Base-by-base conservation (phyloP, 73 alveolate genomes). In the Breviolum minutum region DNA sequence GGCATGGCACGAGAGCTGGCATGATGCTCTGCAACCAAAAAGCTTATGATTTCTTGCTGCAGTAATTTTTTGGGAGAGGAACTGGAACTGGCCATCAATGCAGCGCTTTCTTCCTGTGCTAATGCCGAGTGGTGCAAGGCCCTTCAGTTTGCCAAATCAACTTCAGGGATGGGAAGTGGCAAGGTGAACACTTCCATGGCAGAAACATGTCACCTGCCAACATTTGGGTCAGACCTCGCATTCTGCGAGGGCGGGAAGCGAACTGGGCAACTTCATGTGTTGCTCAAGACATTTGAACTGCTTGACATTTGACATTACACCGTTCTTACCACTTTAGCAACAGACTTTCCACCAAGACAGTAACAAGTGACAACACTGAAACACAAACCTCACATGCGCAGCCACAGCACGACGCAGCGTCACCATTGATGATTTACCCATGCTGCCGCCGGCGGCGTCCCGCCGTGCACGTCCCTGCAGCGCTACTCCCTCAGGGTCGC, bases 101-200 rank as follows among this genome's bases (percentile, higher is more conserved):
- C 86, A n/a, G 96, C 96, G 20, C 71, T 89, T 40, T 11, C 71
- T 19, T 26, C 96, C 7, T 89, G 96, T 27, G 86, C 30, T 9
- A 27, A 6, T 22, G 96, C 87, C 70, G 40, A 89, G 85, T 69
- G 96, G 87, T 19, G 63, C 73, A 22, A 89, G 96, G 96, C 77
- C 60, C 20, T 32, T n/a, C 82, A 26, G 83, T 29, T 26, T 73
- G 32, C 27, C 27, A 13, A 11, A 69, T 16, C 79, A 69, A 16
- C 79, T 69, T 6, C 79, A 16, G 54, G 54, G 54, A 40, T 40
- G 54, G 54, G 54, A 40, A 40, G 54, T 40, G 54, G 54, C 54
- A 40, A 40, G 54, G 54, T 40, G 54, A 40, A 40, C 54, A 40
- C 54, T 40, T 40, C 54, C 54, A 3, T 3, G 54, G 54, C 54